Conservation (phyloP, 805 yeast species). For the Sugiyamaella mastotermitis region DNA sequence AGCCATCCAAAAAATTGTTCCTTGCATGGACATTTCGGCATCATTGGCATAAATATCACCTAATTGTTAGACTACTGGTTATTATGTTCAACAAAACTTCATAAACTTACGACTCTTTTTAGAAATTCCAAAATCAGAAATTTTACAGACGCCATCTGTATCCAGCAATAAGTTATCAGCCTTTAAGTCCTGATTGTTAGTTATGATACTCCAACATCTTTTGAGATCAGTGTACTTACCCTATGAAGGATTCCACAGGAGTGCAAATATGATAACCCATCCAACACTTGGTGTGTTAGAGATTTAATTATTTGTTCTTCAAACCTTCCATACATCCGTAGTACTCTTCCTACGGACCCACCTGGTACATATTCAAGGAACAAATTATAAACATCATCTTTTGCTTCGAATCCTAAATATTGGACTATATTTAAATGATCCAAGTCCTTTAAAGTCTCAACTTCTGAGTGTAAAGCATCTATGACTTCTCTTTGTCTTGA, state of each 20-base stretch:
- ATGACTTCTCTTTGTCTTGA: constrained; percentile 48
- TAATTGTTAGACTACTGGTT: constrained; percentile 3
- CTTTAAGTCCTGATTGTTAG: constrained; percentile 56
- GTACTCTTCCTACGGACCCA: constrained; percentile 86
- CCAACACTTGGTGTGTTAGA: constrained; percentile 70
- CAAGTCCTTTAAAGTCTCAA: constrained; percentile 86
- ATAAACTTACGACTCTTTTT: constrained; percentile 50
- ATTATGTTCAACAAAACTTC: too few relatives aligned
- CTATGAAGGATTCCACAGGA: constrained; percentile 83
- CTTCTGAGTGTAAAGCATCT: constrained; percentile 83
- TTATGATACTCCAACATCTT: neutral
- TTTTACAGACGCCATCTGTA: constrained; percentile 88
- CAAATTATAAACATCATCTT: constrained; percentile 65
- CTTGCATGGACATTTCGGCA: constrained; percentile 97
- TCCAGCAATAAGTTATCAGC: constrained; percentile 89
- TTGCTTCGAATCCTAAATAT: constrained; percentile 85
- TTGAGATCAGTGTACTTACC: constrained; percentile 12
- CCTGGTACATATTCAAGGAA: constrained; percentile 97
- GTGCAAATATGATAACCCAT: constrained; percentile 85
- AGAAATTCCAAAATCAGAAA: constrained; percentile 94
- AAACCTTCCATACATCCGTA: constrained; percentile 77
- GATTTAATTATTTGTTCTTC: constrained; percentile 70
- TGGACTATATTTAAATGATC: constrained; percentile 95
- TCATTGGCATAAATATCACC: constrained; percentile 78
- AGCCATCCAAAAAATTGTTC: constrained; percentile 99